Conservation (phyloP, 2,329 filamentous ascomycete genomes). For the Myriosclerotinia curreyana region DNA sequence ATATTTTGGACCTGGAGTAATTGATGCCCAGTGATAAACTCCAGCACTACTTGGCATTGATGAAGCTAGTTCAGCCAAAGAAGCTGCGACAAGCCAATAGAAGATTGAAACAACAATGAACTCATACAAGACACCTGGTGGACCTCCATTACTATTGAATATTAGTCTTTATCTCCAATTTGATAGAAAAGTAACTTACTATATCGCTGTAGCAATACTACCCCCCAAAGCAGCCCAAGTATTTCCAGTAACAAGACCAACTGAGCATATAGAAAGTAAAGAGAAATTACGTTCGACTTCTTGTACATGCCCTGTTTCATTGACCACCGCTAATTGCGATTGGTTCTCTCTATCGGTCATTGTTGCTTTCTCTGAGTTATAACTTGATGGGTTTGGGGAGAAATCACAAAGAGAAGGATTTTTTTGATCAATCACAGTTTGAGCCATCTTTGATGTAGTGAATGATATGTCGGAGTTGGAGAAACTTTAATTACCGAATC, state of each 20-base stretch:
- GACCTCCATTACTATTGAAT: conserved; percentile 58
- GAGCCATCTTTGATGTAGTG: neutral
- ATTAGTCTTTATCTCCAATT: conserved; percentile 1
- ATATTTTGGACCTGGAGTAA: conserved; percentile 47
- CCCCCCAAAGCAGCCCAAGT: conserved; percentile 48
- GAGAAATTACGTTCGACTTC: conserved; percentile 51
- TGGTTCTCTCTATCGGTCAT: conserved; percentile 14
- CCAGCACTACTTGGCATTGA: conserved; percentile 35
- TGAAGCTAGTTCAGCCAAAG: conserved; percentile 43
- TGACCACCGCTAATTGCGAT: conserved; percentile 38
- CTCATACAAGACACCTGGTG: conserved; percentile 60
- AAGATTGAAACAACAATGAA: conserved; percentile 52
- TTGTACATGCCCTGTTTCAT: conserved; percentile 51
- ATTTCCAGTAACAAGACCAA: conserved; percentile 47
- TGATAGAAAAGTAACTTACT: conserved; percentile 19
- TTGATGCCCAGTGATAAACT: conserved; percentile 53
- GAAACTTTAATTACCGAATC: neutral
- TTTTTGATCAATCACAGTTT: neutral
- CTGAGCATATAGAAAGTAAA: conserved; percentile 46
- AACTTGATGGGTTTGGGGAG: conserved; percentile 4
- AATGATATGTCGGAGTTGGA: neutral
- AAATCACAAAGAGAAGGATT: neutral
- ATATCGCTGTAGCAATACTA: conserved; percentile 42
- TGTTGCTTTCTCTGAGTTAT: conserved; percentile 24
- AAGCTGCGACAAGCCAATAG: conserved; percentile 51